A percentile compares a stretch with the other conserved stretches of the same genome.
These are phyloP conservation scores for Acidiella bohemica DNA, from an alignment of 495 filamentous ascomycete genomes.

Conservation along the genomic window DNA sequence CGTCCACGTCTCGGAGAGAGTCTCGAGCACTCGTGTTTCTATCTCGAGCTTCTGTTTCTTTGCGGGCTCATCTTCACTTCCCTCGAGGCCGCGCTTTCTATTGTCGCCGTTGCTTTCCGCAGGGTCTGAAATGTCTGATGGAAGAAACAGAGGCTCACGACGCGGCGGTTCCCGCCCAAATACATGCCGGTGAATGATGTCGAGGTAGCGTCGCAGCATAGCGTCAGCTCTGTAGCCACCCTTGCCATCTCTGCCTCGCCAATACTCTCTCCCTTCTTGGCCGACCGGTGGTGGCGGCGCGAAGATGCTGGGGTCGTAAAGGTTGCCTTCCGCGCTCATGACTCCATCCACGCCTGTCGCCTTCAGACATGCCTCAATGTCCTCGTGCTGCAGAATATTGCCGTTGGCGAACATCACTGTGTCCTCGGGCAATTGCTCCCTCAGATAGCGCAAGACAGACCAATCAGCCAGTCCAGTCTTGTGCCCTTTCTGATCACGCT, in stretches of 20 bases:
- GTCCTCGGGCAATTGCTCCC: slow-evolving; percentile 70
- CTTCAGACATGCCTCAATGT: slow-evolving; percentile 64
- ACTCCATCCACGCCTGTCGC: slow-evolving; percentile 85
- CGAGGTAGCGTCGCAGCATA: slow-evolving; percentile 72
- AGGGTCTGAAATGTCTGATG: slow-evolving; percentile 34
- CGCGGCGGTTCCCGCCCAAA: slow-evolving; percentile 46
- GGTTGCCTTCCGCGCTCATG: slow-evolving; percentile 90
- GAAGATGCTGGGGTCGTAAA: slow-evolving; percentile 84
- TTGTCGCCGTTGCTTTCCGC: neutral
- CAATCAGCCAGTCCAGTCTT: slow-evolving; percentile 91
- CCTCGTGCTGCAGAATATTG: slow-evolving; percentile 72
- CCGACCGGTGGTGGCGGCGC: slow-evolving; percentile 49
- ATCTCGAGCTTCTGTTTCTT: slow-evolving; percentile 11
- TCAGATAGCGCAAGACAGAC: slow-evolving; percentile 64
- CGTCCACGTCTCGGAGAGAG: neutral
- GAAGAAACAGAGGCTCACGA: slow-evolving; percentile 59
- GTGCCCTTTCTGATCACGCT: slow-evolving; percentile 88
- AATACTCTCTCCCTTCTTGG: slow-evolving; percentile 61
- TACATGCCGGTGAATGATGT: slow-evolving; percentile 70
- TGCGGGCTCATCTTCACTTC: slow-evolving; percentile 20
- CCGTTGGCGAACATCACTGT: slow-evolving; percentile 95
- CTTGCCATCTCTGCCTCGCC: slow-evolving; percentile 65
- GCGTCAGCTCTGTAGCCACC: slow-evolving; percentile 86
- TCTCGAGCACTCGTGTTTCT: neutral
- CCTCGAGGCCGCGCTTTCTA: neutral